Evolutionary conservation across 177 flowering plant genomes (phyloP).

Genomic region (Vitis hybrid): DNA sequence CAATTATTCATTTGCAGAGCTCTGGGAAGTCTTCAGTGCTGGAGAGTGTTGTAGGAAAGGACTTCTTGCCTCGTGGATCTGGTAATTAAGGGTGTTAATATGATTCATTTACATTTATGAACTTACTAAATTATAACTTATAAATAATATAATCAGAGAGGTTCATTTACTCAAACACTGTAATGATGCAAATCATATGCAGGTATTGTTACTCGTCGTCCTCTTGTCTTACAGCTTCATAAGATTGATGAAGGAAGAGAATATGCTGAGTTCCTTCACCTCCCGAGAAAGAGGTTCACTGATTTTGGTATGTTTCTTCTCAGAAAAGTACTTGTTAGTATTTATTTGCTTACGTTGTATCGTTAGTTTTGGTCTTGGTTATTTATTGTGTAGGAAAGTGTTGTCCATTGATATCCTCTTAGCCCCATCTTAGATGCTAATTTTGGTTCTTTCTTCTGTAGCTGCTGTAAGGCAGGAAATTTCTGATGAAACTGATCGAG

Average conservation of each 20-base stretch:
- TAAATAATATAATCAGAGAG: not conserved
- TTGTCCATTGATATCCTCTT: not conserved
- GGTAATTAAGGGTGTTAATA: conserved; percentile 29
- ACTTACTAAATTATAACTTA: not conserved
- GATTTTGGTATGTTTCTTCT: conserved; percentile 53
- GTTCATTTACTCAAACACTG: not conserved
- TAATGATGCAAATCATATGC: conserved; percentile 18
- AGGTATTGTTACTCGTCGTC: conserved; percentile 82
- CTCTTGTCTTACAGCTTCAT: conserved; percentile 75
- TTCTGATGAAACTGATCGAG: conserved; percentile 81
- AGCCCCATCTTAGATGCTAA: not conserved
- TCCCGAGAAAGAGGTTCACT: conserved; percentile 57
- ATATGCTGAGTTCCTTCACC: conserved; percentile 77
- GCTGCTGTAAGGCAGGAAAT: conserved; percentile 87
- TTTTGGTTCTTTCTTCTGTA: conserved; percentile 21
- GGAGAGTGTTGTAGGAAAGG: conserved; percentile 76
- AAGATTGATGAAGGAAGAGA: conserved; percentile 66
- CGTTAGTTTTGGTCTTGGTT: not conserved
- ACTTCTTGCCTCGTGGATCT: conserved; percentile 76
- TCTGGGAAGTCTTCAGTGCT: conserved; percentile 78
- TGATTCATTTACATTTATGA: not conserved
- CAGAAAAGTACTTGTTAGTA: not conserved
- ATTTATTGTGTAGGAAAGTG: not conserved
- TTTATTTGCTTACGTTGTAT: not conserved
- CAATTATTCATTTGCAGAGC: conserved; percentile 34